Percentiles rank a stretch among this genome's conserved stretches.
Evolutionary conservation across 305 asterid genomes (phyloP).

Genomic region (Withania somnifera): DNA sequence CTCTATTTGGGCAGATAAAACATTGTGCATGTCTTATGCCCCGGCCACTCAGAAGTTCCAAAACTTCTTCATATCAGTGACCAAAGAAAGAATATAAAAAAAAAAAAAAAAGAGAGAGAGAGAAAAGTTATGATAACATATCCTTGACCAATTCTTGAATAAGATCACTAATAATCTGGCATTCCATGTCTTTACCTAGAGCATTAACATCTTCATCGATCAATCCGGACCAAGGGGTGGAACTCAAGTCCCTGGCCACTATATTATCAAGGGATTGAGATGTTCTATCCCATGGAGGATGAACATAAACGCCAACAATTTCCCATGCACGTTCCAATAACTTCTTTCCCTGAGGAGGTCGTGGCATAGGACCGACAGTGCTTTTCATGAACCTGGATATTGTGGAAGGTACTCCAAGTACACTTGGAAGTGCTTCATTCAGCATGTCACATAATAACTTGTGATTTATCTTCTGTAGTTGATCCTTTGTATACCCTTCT

Average conservation of each 20-base stretch:
- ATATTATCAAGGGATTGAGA: conserved; percentile 43
- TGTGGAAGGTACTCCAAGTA: conserved; percentile 41
- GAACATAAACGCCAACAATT: conserved; percentile 22
- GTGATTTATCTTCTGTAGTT: conserved; percentile 39
- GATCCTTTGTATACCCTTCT: conserved; percentile 29
- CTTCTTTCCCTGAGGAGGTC: conserved; percentile 57
- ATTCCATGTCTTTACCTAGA: conserved; percentile 57
- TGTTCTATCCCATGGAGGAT: conserved; percentile 47
- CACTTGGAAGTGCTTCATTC: conserved; percentile 66
- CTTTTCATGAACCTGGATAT: conserved; percentile 39
- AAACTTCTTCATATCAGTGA: neutral
- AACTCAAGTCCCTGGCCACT: conserved; percentile 53
- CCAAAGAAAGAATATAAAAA: neutral
- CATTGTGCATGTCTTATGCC: conserved; percentile 1
- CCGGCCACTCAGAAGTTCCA: neutral
- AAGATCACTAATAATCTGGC: conserved; percentile 44
- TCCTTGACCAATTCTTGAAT: conserved; percentile 53
- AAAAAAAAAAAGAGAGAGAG: neutral
- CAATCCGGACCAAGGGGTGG: conserved; percentile 45
- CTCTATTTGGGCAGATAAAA: neutral
- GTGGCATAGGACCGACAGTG: conserved; percentile 24
- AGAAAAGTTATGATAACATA: neutral
- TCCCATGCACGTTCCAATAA: conserved; percentile 56
- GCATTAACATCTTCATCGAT: conserved; percentile 51
- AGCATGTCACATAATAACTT: conserved; percentile 54